phyloP scores from a whole-genome alignment of 345 rosid species.

The thale cress (Arabidopsis thaliana) region DNA sequence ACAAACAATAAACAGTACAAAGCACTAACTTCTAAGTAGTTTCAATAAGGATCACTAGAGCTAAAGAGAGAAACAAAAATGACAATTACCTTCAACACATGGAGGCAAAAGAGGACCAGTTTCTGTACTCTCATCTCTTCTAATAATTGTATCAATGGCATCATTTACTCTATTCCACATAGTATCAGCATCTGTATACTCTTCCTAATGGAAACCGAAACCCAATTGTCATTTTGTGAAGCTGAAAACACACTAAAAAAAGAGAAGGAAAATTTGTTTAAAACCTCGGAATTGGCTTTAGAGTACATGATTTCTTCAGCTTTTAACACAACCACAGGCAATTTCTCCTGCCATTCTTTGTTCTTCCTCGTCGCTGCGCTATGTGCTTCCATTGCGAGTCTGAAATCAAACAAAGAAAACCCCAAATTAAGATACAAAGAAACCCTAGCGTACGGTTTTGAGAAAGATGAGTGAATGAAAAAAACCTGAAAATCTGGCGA shows the following conservation, averaged over 20 bases:
- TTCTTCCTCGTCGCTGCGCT: constrained; percentile 71
- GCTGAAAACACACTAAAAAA: constrained; percentile 28
- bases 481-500: constrained; percentile 92
- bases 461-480: constrained; percentile 18
- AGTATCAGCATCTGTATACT: constrained; percentile 74
- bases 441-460: background rate
- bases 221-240: constrained; percentile 17
- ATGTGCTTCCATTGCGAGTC: constrained; percentile 73
- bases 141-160: constrained; percentile 87
- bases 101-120: constrained; percentile 93
- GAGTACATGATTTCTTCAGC: constrained; percentile 98
- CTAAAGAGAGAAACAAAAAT: background rate
- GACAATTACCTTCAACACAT: constrained; percentile 85
- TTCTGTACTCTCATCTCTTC: constrained; percentile 85
- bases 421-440: constrained; percentile 30
- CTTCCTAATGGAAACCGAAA: constrained; percentile 56
- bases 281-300: constrained; percentile 95
- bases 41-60: background rate
- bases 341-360: constrained; percentile 92
- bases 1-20: background rate
- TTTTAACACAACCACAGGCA: constrained; percentile 75
- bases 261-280: constrained; percentile 15
- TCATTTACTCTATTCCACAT: constrained; percentile 94
- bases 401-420: constrained; percentile 47
- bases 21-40: constrained; percentile 3